phyloP scores from a whole-genome alignment of 495 filamentous ascomycete species.

The Letharia columbiana region DNA sequence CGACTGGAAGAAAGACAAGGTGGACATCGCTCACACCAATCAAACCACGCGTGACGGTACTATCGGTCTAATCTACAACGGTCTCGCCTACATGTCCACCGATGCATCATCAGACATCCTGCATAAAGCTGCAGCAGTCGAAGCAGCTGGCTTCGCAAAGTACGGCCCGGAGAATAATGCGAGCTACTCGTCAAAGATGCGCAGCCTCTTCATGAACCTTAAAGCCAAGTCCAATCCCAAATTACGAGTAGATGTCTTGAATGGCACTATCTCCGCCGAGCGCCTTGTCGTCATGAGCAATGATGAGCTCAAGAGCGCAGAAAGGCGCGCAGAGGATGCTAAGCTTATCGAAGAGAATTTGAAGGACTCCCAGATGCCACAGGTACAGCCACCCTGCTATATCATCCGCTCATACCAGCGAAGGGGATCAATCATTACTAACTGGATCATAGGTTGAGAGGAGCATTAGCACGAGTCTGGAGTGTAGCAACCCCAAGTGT shows the following conservation, averaged over 20 bases:
- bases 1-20: conserved; percentile 68
- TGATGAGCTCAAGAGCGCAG: conserved; percentile 70
- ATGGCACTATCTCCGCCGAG: conserved; percentile 58
- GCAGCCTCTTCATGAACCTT: conserved; percentile 84
- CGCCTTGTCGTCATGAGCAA: conserved; percentile 64
- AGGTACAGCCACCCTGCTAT: background rate
- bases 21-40: conserved; percentile 62
- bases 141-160: conserved; percentile 58
- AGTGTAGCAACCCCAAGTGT: conserved; percentile 58
- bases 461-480: conserved; percentile 58
- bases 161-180: conserved; percentile 58
- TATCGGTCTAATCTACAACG: conserved; percentile 85
- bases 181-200: conserved; percentile 75
- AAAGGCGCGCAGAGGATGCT: conserved; percentile 57
- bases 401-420: background rate
- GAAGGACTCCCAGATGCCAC: conserved; percentile 75
- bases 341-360: conserved; percentile 81
- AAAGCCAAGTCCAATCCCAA: conserved; percentile 80
- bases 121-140: conserved; percentile 58
- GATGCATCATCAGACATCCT: conserved; percentile 50
- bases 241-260: conserved; percentile 65
- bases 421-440: background rate
- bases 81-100: conserved; percentile 38
- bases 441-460: conserved; percentile 53
- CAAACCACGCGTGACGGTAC: conserved; percentile 66